Evolutionary conservation across 1,284 basidiomycete genomes (phyloP), one percentile per base, ranked within the genome.

Genomic region (Trichosporon ovoides): DNA sequence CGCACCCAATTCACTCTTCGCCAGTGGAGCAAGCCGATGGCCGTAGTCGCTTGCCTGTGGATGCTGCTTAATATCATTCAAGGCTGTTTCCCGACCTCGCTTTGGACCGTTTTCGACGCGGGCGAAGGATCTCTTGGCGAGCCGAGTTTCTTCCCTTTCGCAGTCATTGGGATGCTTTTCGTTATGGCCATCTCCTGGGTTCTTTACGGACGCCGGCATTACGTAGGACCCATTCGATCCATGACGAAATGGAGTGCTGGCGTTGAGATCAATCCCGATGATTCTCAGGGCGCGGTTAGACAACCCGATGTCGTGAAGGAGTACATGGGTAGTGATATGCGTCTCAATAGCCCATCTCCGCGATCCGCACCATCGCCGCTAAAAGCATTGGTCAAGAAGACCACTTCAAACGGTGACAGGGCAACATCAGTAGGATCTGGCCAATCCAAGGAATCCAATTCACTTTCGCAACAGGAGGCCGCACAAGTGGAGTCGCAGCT

Each of bases 181-280:
- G n/a, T 52, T 20, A 36, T 56, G 31, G 4, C 24, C 3, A 20
- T 40, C 13, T 52, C 55, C 6, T 56, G 49, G 55, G 34, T 40
- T 5, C 20, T 56, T 3, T 56, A 56, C 19, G 55, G 55, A 28
- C 55, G 55, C 38, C 55, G 38, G 10, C 66, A 75, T 51, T 76
- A 73, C 55, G 68, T 72, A 16, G 74, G 73, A 4, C 74, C 74
- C 0, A 75, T 76, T 34, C 65, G 68, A 53, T 67, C 72, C 1
- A 52, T 76, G 33, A 76, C 74, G 1, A 73, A 72, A 52, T 76
- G 74, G 74, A 65, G 72, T 37, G 69, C 73, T n/a, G 74, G 74
- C 10, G 66, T 72, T 9, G 73, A 72, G 48, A 72, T 76, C 14
- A 71, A 73, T 53, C 62, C 49, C 9, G 22, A 35, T 6, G 49